These are phyloP conservation scores for Smallanthus sonchifolius DNA, from an alignment of 129 eudicot species.

Conservation along the genomic window DNA sequence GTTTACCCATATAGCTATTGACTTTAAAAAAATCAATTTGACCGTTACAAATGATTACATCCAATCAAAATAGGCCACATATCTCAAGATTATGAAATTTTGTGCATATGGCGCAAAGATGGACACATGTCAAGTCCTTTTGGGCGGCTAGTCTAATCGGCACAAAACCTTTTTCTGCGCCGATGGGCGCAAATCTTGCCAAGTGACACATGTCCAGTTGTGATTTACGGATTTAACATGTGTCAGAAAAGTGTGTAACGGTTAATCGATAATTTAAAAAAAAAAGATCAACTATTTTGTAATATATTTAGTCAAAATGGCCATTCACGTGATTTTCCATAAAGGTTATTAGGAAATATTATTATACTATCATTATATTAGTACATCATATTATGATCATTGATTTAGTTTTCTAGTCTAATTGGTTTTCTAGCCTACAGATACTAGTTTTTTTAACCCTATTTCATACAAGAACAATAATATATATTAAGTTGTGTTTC, in stretches of 20 bases:
- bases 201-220: not conserved
- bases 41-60: not conserved
- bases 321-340: not conserved
- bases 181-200: not conserved
- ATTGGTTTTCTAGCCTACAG: not conserved
- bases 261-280: not conserved
- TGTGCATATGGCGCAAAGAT: not conserved
- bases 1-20: not conserved
- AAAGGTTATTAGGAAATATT: not conserved
- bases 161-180: not conserved
- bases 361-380: not conserved
- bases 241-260: not conserved
- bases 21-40: not conserved
- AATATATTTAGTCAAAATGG: not conserved
- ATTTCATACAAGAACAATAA: not conserved
- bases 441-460: not conserved
- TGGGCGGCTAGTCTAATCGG: not conserved
- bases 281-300: not conserved
- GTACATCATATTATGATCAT: not conserved
- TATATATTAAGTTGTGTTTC: not conserved
- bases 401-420: not conserved
- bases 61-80: not conserved
- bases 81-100: not conserved
- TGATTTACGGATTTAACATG: not conserved
- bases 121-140: not conserved